These are phyloP conservation scores for Colletotrichum agaves DNA, from an alignment of 2,329 filamentous ascomycete species.

Conservation along the genomic window DNA sequence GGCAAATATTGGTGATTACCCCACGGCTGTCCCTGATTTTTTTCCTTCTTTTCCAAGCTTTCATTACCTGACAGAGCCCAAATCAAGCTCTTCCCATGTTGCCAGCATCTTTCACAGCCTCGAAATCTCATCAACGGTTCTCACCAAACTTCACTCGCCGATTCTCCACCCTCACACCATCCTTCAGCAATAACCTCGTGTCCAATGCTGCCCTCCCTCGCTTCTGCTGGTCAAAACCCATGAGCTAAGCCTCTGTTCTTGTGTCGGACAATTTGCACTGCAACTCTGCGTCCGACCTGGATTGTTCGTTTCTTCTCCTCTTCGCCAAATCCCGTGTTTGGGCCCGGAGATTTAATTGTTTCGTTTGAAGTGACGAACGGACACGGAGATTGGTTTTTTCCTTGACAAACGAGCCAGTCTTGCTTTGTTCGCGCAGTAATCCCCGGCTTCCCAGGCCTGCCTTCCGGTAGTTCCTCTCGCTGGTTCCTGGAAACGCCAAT, in stretches of 20 bases:
- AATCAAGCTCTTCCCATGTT: neutral
- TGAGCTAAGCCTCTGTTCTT: neutral
- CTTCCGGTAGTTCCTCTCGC: constrained; percentile 9
- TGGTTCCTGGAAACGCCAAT: neutral
- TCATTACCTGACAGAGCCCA: constrained; percentile 2
- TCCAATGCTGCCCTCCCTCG: neutral
- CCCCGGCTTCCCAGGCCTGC: constrained; percentile 4
- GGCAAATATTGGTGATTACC: constrained; percentile 18
- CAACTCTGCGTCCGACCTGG: constrained; percentile 9
- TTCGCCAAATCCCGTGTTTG: constrained; percentile 16
- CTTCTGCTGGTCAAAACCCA: constrained; percentile 3
- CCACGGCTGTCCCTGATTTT: constrained; percentile 17
- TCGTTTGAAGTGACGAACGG: constrained; percentile 22
- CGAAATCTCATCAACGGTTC: neutral
- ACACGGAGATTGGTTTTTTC: neutral
- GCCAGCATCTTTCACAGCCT: constrained; percentile 3
- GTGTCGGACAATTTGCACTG: constrained; percentile 12
- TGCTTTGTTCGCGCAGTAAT: neutral
- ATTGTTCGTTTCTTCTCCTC: neutral
- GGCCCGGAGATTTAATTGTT: constrained; percentile 34
- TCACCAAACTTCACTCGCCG: constrained; percentile 22
- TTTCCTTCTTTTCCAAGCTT: neutral
- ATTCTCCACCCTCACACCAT: constrained; percentile 19
- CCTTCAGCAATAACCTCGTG: constrained; percentile 9
- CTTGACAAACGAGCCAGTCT: neutral